Percentiles rank a stretch among this genome's conserved stretches.
These are phyloP conservation scores for Leishmania tropica DNA, from an alignment of 208 protist species.

Conservation along the genomic window DNA sequence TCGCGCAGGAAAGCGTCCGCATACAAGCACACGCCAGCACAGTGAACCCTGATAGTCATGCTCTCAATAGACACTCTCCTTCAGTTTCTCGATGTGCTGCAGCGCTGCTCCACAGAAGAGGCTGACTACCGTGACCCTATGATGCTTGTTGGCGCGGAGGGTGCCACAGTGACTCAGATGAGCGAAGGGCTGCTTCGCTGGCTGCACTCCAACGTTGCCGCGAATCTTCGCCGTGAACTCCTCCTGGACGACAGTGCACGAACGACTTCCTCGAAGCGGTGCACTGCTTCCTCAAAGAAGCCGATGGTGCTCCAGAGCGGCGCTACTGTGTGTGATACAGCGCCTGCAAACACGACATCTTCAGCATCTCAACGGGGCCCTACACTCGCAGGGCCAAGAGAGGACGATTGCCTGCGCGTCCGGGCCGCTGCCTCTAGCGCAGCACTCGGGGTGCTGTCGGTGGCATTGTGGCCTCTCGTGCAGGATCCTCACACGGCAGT, in stretches of 20 bases:
- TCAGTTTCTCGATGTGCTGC: background rate
- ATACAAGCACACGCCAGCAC: background rate
- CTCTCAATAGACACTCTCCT: background rate
- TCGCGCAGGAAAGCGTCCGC: background rate
- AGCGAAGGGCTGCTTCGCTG: constrained; percentile 1
- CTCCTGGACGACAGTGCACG: background rate
- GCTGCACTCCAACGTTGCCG: background rate
- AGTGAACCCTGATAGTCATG: background rate
- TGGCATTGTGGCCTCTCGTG: constrained; percentile 3
- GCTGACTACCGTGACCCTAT: background rate
- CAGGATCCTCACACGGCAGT: background rate
- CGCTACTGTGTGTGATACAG: background rate
- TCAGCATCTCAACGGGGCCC: background rate
- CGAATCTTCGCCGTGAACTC: background rate
- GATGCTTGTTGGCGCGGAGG: background rate
- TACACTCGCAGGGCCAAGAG: background rate
- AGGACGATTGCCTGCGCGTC: background rate
- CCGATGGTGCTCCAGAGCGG: background rate
- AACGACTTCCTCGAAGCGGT: background rate
- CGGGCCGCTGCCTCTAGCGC: background rate
- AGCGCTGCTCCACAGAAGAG: background rate
- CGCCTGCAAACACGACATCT: background rate
- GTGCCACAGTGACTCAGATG: background rate
- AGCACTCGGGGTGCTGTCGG: background rate
- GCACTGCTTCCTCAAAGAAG: background rate